Percentiles rank a stretch among this genome's conserved stretches.
phyloP scores from a whole-genome alignment of 2,329 filamentous ascomycete species.

The Capronia americana region DNA sequence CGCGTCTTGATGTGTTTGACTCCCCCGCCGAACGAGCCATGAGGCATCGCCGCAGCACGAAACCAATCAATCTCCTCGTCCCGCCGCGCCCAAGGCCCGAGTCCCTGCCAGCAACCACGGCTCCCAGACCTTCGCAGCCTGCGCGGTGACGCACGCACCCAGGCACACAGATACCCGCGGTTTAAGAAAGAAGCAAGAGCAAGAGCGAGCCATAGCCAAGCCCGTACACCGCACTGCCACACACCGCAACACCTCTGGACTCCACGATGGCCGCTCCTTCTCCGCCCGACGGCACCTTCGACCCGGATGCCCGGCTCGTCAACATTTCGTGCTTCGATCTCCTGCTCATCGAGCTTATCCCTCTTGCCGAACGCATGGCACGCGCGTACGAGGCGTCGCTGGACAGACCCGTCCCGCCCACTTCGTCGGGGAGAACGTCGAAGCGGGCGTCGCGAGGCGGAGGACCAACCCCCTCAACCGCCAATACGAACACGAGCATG shows the following conservation, averaged over 20 bases:
- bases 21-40: not conserved
- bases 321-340: slow-evolving; percentile 89
- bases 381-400: slow-evolving; percentile 48
- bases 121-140: not conserved
- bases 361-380: slow-evolving; percentile 86
- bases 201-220: not conserved
- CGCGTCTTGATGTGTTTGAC: not conserved
- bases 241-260: not conserved
- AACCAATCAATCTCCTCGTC: slow-evolving; percentile 1
- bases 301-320: slow-evolving; percentile 64
- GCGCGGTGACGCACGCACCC: not conserved
- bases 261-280: slow-evolving; percentile 22
- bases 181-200: not conserved
- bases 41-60: not conserved
- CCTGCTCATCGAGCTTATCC: slow-evolving; percentile 94
- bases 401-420: slow-evolving; percentile 29
- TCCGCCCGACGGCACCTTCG: slow-evolving; percentile 10
- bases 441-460: slow-evolving; percentile 19
- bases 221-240: not conserved
- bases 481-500: slow-evolving; percentile 20
- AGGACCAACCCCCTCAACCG: not conserved
- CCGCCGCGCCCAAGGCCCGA: not conserved
- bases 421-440: slow-evolving; percentile 13
- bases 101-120: not conserved
- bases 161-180: too few species aligned